Conservation (phyloP, 78 protist genomes). For the Dictyostelium purpureum region DNA sequence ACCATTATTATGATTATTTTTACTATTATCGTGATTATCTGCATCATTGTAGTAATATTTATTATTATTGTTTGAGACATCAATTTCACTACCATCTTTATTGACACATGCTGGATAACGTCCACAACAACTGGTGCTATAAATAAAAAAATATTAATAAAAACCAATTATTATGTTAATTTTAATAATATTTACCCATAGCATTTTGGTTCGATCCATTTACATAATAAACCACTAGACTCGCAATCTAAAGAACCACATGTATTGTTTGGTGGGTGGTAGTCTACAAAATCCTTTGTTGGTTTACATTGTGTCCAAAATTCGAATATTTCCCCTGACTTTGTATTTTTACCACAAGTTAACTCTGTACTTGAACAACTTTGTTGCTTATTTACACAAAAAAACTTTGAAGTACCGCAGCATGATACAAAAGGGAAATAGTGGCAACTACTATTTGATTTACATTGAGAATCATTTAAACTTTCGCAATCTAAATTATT, state of each 20-base stretch:
- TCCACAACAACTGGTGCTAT: conserved; percentile 48
- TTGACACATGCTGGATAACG: conserved; percentile 18
- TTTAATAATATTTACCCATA: too few relatives aligned
- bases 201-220: conserved; percentile 12
- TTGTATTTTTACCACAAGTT: not conserved
- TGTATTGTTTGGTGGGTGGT: not conserved
- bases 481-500: not conserved
- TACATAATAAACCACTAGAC: not conserved
- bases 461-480: conserved; percentile 14
- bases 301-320: conserved; percentile 49
- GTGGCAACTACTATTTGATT: not conserved
- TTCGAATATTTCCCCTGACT: conserved; percentile 24
- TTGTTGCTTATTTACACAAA: not conserved
- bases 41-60: not conserved
- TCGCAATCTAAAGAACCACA: conserved; percentile 24
- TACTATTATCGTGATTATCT: not conserved
- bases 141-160: too few relatives aligned
- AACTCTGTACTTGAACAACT: not conserved
- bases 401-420: conserved; percentile 20
- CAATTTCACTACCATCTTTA: not conserved
- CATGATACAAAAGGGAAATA: not conserved
- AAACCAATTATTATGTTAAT: too few relatives aligned
- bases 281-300: not conserved
- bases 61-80: not conserved
- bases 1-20: too few relatives aligned